Evolutionary conservation across 805 yeast species (phyloP).

Genomic region (Pichia eremophila): DNA sequence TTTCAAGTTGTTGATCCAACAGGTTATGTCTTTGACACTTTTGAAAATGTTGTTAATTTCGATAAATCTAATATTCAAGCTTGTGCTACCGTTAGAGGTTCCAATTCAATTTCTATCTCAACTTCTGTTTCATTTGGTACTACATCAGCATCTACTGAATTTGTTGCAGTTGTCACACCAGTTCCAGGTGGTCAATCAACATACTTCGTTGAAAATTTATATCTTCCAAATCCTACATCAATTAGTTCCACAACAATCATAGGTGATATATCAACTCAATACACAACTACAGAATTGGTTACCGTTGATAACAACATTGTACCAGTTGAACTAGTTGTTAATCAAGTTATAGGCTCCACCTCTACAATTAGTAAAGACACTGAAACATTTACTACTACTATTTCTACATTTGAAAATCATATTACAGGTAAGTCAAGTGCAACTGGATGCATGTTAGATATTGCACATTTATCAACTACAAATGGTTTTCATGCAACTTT

Average conservation of each 20-base stretch:
- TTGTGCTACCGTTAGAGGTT: background rate
- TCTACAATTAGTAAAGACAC: too few relatives aligned
- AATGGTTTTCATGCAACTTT: slow-evolving; percentile 6
- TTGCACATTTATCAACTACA: background rate
- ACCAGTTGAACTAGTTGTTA: background rate
- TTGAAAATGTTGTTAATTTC: slow-evolving; percentile 4
- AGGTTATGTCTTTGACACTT: slow-evolving; percentile 1
- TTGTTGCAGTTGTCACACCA: background rate
- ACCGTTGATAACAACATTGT: background rate
- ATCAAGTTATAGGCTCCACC: background rate
- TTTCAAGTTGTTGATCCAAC: slow-evolving; percentile 7
- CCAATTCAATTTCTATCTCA: background rate
- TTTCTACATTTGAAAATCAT: background rate
- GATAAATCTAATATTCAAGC: background rate
- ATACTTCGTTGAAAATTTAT: slow-evolving; percentile 1
- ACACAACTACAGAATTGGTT: background rate
- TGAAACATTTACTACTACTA: background rate
- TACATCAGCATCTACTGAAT: background rate
- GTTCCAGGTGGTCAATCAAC: background rate
- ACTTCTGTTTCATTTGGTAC: background rate
- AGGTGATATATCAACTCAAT: background rate
- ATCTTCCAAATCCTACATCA: background rate
- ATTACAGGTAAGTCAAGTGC: slow-evolving; percentile 1
- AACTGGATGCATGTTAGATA: background rate
- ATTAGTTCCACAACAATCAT: background rate